These are phyloP conservation scores for Saururus chinensis DNA, from an alignment of 164 flowering plant species.

Conservation along the genomic window DNA sequence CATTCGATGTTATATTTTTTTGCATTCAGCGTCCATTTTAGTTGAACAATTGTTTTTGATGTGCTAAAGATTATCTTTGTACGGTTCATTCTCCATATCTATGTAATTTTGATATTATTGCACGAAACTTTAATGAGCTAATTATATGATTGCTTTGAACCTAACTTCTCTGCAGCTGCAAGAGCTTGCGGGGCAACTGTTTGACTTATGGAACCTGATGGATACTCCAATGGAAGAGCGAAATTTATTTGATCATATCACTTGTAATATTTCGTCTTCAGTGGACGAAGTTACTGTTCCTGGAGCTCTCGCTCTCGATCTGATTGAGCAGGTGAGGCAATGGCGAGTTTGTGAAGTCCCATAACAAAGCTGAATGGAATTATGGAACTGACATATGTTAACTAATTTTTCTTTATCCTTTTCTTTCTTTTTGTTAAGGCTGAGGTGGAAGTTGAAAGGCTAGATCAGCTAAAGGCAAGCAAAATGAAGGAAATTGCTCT, in stretches of 20 bases:
- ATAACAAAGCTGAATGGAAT: not conserved
- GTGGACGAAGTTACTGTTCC: constrained; percentile 83
- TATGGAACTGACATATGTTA: not conserved
- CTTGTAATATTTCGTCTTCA: constrained; percentile 81
- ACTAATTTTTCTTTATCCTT: not conserved
- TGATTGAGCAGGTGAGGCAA: constrained; percentile 78
- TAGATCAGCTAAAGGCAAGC: constrained; percentile 90
- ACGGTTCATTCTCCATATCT: too few relatives aligned
- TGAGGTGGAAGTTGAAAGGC: constrained; percentile 92
- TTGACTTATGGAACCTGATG: constrained; percentile 97
- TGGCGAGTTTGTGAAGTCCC: not conserved
- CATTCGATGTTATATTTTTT: too few relatives aligned
- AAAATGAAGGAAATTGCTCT: constrained; percentile 95
- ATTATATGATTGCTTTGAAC: too few relatives aligned
- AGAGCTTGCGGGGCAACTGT: constrained; percentile 74
- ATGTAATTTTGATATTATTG: not conserved
- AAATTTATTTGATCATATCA: constrained; percentile 75
- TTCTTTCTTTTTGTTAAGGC: constrained; percentile 32
- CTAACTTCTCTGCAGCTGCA: constrained; percentile 50
- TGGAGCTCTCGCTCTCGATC: constrained; percentile 86
- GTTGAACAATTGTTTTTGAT: too few relatives aligned
- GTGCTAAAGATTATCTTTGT: too few relatives aligned
- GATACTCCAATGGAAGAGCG: constrained; percentile 81
- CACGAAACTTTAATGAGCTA: not conserved
- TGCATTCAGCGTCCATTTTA: too few relatives aligned